Percentiles rank a stretch among this genome's conserved stretches.
phyloP scores from a whole-genome alignment of 768 basidiomycete genomes.

The Boletellus ananas region DNA sequence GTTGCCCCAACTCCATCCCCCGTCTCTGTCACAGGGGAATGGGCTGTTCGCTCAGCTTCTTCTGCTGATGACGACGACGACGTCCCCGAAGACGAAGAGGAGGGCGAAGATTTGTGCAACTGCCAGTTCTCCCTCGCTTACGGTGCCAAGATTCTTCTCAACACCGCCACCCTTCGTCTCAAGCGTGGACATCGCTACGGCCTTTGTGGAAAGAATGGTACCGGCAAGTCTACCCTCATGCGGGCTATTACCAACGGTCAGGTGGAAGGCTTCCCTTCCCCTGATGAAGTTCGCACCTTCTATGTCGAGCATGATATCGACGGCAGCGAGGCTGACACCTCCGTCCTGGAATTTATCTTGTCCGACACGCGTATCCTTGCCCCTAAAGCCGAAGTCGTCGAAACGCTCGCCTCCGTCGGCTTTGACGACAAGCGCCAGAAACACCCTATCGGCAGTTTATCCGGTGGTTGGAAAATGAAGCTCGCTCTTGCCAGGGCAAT shows the following conservation, averaged over 20 bases:
- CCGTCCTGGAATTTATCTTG: slow-evolving; percentile 86
- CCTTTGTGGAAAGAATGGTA: slow-evolving; percentile 98
- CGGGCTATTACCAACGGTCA: slow-evolving; percentile 92
- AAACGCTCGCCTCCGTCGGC: slow-evolving; percentile 86
- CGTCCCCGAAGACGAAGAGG: slow-evolving; percentile 85
- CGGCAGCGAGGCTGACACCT: slow-evolving; percentile 88
- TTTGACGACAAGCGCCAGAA: slow-evolving; percentile 86
- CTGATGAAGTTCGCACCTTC: slow-evolving; percentile 96
- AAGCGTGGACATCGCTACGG: slow-evolving; percentile 99
- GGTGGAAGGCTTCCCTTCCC: slow-evolving; percentile 98
- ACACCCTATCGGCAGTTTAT: slow-evolving; percentile 82
- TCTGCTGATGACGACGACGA: slow-evolving; percentile 67
- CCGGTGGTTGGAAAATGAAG: slow-evolving; percentile 99
- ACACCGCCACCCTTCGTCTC: slow-evolving; percentile 93
- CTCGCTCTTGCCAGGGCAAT: slow-evolving; percentile 95
- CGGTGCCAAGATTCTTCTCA: slow-evolving; percentile 97
- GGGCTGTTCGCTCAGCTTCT: slow-evolving; percentile 86
- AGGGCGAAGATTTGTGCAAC: slow-evolving; percentile 98
- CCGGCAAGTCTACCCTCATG: slow-evolving; percentile 95
- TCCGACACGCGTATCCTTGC: slow-evolving; percentile 80
- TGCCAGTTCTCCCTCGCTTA: slow-evolving; percentile 99
- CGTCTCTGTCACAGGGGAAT: slow-evolving; percentile 67
- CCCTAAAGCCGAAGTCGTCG: slow-evolving; percentile 62
- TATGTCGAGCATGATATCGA: slow-evolving; percentile 99
- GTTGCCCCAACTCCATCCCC: slow-evolving; percentile 63